Conservation (phyloP, 305 asterid species). For the Euphrasia arctica region DNA sequence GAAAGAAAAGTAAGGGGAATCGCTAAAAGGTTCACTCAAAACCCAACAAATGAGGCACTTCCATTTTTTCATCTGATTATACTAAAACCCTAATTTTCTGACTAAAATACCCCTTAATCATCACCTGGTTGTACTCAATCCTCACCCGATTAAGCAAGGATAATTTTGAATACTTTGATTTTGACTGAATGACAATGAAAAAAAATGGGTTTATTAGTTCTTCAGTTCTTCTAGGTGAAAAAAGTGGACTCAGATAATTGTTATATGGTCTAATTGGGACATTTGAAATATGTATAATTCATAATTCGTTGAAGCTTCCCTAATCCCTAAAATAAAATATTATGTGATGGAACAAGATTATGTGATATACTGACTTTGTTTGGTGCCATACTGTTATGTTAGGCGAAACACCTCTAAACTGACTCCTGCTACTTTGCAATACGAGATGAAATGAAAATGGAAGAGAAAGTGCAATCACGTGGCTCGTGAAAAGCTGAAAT, state of each 20-base stretch:
- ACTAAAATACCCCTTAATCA: too few species aligned
- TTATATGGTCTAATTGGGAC: neutral
- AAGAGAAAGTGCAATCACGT: constrained; percentile 35
- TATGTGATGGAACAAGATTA: constrained; percentile 12
- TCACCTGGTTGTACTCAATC: too few species aligned
- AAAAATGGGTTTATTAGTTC: too few species aligned
- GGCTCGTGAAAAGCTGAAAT: constrained; percentile 24
- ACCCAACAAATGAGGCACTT: too few species aligned
- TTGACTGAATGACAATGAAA: too few species aligned
- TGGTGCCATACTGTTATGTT: constrained; percentile 23
- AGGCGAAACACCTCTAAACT: constrained; percentile 94
- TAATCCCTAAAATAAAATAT: constrained; percentile 9
- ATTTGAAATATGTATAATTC: constrained; percentile 11
- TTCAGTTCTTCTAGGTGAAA: too few species aligned
- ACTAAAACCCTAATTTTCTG: too few species aligned
- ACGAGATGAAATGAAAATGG: constrained; percentile 52
- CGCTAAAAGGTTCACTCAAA: too few species aligned
- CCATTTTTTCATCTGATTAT: too few species aligned
- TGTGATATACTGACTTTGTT: constrained; percentile 8
- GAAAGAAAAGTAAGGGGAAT: neutral
- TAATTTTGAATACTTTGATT: neutral
- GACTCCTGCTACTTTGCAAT: constrained; percentile 64
- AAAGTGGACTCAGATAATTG: too few species aligned
- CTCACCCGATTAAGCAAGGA: neutral
- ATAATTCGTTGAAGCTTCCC: neutral